Percentiles rank a stretch among this genome's conserved stretches.
Conservation (phyloP, 345 rosid species). For the Syzygium grande region DNA sequence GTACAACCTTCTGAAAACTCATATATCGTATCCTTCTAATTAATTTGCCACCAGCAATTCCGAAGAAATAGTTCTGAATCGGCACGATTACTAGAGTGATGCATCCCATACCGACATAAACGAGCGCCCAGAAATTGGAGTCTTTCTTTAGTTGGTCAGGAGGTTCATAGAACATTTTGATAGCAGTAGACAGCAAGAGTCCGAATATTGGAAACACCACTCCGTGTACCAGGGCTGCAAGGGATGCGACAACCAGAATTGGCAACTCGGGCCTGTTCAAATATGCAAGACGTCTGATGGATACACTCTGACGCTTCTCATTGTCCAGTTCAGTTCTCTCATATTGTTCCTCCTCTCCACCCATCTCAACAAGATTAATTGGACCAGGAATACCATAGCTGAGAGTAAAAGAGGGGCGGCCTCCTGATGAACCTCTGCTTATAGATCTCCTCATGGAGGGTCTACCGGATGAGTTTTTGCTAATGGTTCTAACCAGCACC, state of each 20-base stretch:
- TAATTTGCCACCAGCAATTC: constrained; percentile 76
- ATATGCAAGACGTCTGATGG: constrained; percentile 44
- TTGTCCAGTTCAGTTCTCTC: neutral
- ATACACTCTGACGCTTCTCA: constrained; percentile 34
- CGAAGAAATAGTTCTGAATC: constrained; percentile 59
- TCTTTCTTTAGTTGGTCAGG: constrained; percentile 32
- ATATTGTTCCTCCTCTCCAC: neutral
- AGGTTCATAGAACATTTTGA: constrained; percentile 58
- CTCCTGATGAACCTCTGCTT: constrained; percentile 34
- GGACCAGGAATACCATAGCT: constrained; percentile 23
- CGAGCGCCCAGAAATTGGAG: constrained; percentile 47
- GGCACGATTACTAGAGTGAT: constrained; percentile 29
- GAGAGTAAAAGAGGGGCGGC: constrained; percentile 31
- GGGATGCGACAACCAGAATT: constrained; percentile 39
- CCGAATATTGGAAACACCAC: constrained; percentile 66
- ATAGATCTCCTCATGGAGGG: constrained; percentile 17
- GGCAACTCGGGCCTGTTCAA: constrained; percentile 75
- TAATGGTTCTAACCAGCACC: constrained; percentile 9
- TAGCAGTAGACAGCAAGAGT: constrained; percentile 53
- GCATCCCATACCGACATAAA: constrained; percentile 33
- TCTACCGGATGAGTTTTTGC: constrained; percentile 6
- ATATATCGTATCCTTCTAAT: constrained; percentile 55
- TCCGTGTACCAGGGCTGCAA: constrained; percentile 64
- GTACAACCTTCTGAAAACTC: constrained; percentile 71
- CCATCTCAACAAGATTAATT: constrained; percentile 8